A percentile compares a stretch with the other conserved stretches of the same genome.
phyloP scores from a whole-genome alignment of 2,329 filamentous ascomycete species.

The Cytospora piceae region DNA sequence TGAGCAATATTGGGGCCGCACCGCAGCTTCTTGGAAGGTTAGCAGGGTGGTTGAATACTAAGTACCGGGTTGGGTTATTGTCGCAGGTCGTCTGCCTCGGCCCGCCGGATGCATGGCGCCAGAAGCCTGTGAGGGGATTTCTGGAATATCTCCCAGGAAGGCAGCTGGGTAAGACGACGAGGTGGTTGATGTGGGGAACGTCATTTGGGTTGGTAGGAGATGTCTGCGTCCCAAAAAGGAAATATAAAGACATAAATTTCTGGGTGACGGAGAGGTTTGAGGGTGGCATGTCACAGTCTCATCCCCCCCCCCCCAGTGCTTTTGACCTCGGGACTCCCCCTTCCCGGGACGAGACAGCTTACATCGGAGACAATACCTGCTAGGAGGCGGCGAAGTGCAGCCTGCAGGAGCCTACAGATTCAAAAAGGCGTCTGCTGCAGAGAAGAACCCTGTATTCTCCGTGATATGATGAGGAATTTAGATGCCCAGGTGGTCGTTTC shows the following conservation, averaged over 20 bases:
- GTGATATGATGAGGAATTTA: no score
- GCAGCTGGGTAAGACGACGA: not conserved
- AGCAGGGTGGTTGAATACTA: not conserved
- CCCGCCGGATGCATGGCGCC: constrained; percentile 5
- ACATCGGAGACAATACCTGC: no score
- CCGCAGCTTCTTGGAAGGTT: constrained; percentile 10
- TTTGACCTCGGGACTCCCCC: no score
- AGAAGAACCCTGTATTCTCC: no score
- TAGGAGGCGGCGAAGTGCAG: not conserved
- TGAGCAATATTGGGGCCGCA: constrained; percentile 4
- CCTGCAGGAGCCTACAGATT: not conserved
- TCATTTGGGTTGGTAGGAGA: no score
- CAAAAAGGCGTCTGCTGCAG: not conserved
- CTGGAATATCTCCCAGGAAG: not conserved
- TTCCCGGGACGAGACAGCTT: no score
- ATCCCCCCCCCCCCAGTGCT: no score
- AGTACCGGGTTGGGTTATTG: no score
- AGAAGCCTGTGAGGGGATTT: not conserved
- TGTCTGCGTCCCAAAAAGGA: not conserved
- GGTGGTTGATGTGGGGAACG: not conserved
- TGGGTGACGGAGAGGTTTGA: no score
- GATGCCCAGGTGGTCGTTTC: not conserved
- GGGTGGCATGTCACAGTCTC: not conserved
- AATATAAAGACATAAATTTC: not conserved
- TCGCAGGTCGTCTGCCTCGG: not conserved